These are phyloP conservation scores for Podila horticola DNA, from an alignment of 192 early-diverging fungal species.

Conservation along the genomic window DNA sequence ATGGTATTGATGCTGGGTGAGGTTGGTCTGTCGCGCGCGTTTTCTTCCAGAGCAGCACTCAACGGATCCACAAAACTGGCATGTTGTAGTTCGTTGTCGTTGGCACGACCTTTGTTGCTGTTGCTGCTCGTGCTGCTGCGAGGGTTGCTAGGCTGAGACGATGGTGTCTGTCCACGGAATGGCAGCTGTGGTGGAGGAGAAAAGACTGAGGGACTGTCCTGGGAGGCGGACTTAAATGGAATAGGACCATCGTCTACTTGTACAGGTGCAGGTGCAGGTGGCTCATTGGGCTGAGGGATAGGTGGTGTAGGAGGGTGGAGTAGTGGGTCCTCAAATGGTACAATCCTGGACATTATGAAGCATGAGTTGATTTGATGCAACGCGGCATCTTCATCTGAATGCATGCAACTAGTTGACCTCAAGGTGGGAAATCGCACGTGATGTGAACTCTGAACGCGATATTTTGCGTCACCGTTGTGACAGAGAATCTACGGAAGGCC, in stretches of 20 bases:
- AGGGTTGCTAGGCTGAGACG: background rate
- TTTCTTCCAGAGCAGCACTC: conserved; percentile 5
- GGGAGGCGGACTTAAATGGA: conserved; percentile 21
- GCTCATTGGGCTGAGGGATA: background rate
- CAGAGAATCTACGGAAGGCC: too few relatives aligned
- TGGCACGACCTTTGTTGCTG: background rate
- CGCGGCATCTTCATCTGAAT: background rate
- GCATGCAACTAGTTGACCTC: background rate
- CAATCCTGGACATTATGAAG: conserved; percentile 30
- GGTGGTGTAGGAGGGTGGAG: conserved; percentile 43
- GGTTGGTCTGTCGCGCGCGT: background rate
- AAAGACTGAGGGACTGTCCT: conserved; percentile 16
- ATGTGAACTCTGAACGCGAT: too few relatives aligned
- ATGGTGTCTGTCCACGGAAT: background rate
- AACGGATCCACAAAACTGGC: conserved; percentile 32
- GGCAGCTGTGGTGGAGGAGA: conserved; percentile 15
- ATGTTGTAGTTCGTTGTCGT: background rate
- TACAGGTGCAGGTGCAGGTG: background rate
- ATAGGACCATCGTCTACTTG: conserved; percentile 47
- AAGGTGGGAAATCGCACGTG: too few relatives aligned
- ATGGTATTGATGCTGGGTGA: conserved; percentile 19
- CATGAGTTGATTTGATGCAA: background rate
- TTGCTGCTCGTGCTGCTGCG: background rate
- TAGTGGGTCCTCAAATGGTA: conserved; percentile 46
- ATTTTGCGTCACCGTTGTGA: too few relatives aligned